Base-by-base conservation (phyloP, 2,329 filamentous ascomycete genomes). In the Leptosphaerulina australis region DNA sequence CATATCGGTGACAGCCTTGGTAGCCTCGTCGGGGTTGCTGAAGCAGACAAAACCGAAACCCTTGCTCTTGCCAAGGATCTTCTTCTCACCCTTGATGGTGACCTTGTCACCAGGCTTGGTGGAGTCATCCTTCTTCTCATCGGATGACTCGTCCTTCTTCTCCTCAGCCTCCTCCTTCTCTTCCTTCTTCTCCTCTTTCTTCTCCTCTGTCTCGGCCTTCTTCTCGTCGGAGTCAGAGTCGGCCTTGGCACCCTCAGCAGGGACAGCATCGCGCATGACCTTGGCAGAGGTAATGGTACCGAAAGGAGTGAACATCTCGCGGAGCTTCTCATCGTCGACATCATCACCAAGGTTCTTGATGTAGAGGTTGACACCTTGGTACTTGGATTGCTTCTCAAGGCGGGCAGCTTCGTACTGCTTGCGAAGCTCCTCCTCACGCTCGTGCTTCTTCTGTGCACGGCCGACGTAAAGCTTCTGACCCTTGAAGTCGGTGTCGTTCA, bases 41-140 rank as follows among this genome's bases (percentile, higher is more conserved):
- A 99, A 99, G 88, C 94, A 99, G 72, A 99, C 94, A 76, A 99
- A 99, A 68, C 94, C 94, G 75, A 99, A 99, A 75, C 94, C 94
- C 84, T 97, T 99, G 88, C 91, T 96, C 89, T 97, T 97, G 75
- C 94, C 94, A 54, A 96, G 83, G 43, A 80, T 73, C 75, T 83
- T 84, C 79, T 85, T 85, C 68, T 83, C 79, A 46, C 79, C 73
- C 73, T 83, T 82, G 63, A 80, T 79, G 62, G 77, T 79, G 67
- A 79, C 74, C 65, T 78, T 77, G 60, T 77, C 72, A 52, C 83
- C 74, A 63, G 82, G 77, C 55, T 79, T 75, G 39, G 77, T 78
- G 7, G 81, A 75, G 33, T 79, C 79, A 26, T 78, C 78, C 55
- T 83, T 86, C 75, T 82, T 83, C 58, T 85, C 82, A 24, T 76